Conservation (phyloP, 2,329 filamentous ascomycete genomes). For the Dactylellina drechsleri region DNA sequence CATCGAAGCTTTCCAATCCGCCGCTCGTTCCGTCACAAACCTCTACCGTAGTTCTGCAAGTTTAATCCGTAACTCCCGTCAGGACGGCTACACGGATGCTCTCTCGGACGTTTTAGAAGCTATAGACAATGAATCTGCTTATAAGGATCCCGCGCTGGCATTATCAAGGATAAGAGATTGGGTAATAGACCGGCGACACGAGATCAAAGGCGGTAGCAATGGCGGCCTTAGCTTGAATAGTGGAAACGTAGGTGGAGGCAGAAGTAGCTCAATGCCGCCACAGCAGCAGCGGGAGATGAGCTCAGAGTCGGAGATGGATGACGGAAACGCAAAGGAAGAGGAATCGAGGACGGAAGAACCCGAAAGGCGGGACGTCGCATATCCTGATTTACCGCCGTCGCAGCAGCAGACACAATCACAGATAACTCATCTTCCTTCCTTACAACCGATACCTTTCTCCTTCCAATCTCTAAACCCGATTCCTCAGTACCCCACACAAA, state of each 20-base stretch:
- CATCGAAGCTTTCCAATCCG: slow-evolving; percentile 48
- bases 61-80: slow-evolving; percentile 45
- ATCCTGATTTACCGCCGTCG: slow-evolving; percentile 23
- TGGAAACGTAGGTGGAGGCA: not conserved
- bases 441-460: slow-evolving; percentile 38
- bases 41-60: slow-evolving; percentile 47
- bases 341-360: slow-evolving; percentile 29
- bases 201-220: slow-evolving; percentile 30
- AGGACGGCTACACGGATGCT: slow-evolving; percentile 49
- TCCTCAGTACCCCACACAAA: slow-evolving; percentile 46
- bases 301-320: slow-evolving; percentile 44
- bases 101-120: slow-evolving; percentile 51
- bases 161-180: slow-evolving; percentile 54
- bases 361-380: not conserved
- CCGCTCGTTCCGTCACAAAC: slow-evolving; percentile 51
- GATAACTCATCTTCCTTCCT: not conserved
- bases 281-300: slow-evolving; percentile 51
- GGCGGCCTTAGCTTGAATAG: not conserved
- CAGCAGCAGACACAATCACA: slow-evolving; percentile 8
- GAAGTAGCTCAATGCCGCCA: slow-evolving; percentile 29
- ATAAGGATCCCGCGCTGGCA: slow-evolving; percentile 46
- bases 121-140: slow-evolving; percentile 50
- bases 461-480: slow-evolving; percentile 35
- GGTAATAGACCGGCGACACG: slow-evolving; percentile 51
- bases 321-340: slow-evolving; percentile 34